Conservation (phyloP, 169 alveolate species). For the Plasmodium adleri region DNA sequence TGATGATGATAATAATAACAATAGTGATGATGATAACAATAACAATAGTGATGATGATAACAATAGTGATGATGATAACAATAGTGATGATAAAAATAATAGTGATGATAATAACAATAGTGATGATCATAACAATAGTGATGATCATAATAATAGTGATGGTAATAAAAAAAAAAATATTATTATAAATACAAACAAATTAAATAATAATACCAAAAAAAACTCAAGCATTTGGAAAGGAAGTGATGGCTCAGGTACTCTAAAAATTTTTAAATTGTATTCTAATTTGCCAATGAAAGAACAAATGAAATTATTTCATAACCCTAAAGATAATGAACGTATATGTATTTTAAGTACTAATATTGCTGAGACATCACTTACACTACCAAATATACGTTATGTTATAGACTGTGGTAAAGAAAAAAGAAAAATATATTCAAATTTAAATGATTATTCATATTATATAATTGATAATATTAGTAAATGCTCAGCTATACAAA, state of each 20-base stretch:
- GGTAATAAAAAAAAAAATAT: background rate
- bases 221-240: conserved; percentile 81
- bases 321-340: conserved; percentile 93
- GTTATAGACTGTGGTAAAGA: conserved; percentile 98
- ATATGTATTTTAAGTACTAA: conserved; percentile 98
- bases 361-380: conserved; percentile 99
- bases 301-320: conserved; percentile 86
- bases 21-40: conserved; percentile 53
- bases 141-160: background rate
- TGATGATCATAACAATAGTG: conserved; percentile 7
- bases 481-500: conserved; percentile 95
- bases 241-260: conserved; percentile 82
- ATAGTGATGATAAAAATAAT: conserved; percentile 51
- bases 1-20: conserved; percentile 24
- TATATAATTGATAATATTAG: conserved; percentile 92
- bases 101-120: conserved; percentile 18
- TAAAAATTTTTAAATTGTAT: conserved; percentile 89
- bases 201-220: conserved; percentile 55
- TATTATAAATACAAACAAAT: conserved; percentile 29
- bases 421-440: conserved; percentile 92
- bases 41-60: conserved; percentile 40
- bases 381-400: conserved; percentile 97
- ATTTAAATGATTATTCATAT: conserved; percentile 89
- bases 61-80: conserved; percentile 23
- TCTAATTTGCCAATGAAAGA: conserved; percentile 84